phyloP scores from a whole-genome alignment of 768 basidiomycete genomes.

The Agaricus bisporus region DNA sequence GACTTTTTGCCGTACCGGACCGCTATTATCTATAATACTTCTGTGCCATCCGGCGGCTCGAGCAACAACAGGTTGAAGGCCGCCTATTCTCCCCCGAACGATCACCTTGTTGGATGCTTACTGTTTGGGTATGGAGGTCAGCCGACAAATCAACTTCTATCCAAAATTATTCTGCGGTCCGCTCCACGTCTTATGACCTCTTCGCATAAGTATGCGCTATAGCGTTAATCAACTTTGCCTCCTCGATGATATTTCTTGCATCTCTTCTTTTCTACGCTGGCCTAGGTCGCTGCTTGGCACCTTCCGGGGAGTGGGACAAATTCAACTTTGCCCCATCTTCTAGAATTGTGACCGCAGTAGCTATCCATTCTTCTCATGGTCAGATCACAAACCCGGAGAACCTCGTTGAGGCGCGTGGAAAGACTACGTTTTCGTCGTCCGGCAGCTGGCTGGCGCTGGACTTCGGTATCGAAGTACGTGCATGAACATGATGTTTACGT shows the following conservation, averaged over 20 bases:
- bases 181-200: constrained; percentile 2
- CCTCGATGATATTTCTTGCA: not conserved
- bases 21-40: not conserved
- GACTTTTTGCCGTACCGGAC: not conserved
- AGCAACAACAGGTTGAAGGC: no score
- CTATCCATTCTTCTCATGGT: constrained; percentile 33
- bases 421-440: constrained; percentile 31
- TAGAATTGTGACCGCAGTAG: constrained; percentile 37
- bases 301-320: constrained; percentile 43
- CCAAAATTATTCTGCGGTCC: constrained; percentile 9
- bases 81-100: no score
- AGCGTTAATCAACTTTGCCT: not conserved
- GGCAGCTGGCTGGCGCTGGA: constrained; percentile 48
- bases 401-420: constrained; percentile 28
- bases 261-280: not conserved
- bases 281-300: constrained; percentile 23
- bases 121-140: not conserved
- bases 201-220: not conserved
- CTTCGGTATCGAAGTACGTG: constrained; percentile 45
- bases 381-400: constrained; percentile 24
- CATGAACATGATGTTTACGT: not conserved
- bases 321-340: constrained; percentile 47
- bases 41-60: no score
- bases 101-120: not conserved
- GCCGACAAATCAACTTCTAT: constrained; percentile 1